Evolutionary conservation across 2,329 filamentous ascomycete genomes (phyloP), one percentile per base, ranked within the genome.

Genomic region (Huntiella savannae): DNA sequence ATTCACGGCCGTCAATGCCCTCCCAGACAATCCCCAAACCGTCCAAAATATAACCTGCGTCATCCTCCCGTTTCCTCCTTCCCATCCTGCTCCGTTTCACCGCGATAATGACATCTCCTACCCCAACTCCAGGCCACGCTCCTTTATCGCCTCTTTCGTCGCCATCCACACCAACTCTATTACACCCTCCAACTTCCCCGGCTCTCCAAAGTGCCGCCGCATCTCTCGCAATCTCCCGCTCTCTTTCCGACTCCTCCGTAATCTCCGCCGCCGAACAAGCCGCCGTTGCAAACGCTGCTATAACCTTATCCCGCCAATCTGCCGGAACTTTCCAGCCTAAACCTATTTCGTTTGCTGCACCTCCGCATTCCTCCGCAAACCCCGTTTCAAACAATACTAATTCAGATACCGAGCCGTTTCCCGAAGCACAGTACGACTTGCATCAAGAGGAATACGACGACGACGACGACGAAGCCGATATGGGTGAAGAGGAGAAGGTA

Each of bases 251-350:
- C 19, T 44, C 40, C 16, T 86, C 78, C 1, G 69, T 68, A 12
- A 67, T 70, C 11, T 77, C 75, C 12, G 72, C 75, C 40, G 67
- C 71, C 19, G 78, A 74, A 7, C 65, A 70, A 50, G 66, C 65
- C 47, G 76, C 73, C 15, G 43, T 49, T 7, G 48, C 45, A 36
- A 43, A 46, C 40, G 48, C 48, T 5, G 48, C 48, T 16, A 49
- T 49, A 11, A 46, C 32, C 15, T 41, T 49, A 17, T 46, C 44
- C 33, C 48, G 48, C 17, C 48, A 50, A 19, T 50, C 48, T 5
- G 41, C 48, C 32, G 36, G 41, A 42, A 45, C 45, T 42, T 50
- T 50, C 33, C 45, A 47, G 38, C 47, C 48, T 12, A 45, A 41
- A n/a, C 45, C 33, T 16, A 44, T 44, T 16, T 42, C 41, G 10